Evolutionary conservation across 2,329 filamentous ascomycete species (phyloP), one percentile per base, ranked within the genome.

Genomic region (Aureobasidium vineae): DNA sequence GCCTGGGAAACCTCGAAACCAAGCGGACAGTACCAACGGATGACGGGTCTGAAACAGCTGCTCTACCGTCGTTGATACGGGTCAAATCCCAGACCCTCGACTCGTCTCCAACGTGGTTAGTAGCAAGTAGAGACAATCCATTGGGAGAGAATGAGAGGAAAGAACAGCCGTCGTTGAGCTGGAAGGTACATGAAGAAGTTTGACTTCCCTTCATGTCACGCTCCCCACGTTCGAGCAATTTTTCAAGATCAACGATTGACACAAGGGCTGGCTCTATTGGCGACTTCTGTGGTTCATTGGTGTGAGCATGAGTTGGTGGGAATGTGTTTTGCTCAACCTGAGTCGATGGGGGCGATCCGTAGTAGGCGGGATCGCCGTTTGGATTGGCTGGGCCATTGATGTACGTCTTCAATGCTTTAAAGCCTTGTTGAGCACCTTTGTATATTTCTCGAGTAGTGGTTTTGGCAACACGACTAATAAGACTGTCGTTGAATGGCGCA

Each of bases 1-100:
- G 90, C 47, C 95, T 88, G 23, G 91, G 91, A 74, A 96, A 97
- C 68, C 93, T 88, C 8, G 92, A 91, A 38, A 97, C 90, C 38
- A 70, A 8, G 3, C 64, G 54, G 8, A 66, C 59, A 33, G 47
- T 38, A 15, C 57, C 47, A 85, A 84, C 0, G 85, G 83, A 26
- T 15, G 50, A 56, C 8, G 57, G 40, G 28, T 57, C 50, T 2
- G 45, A 53, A 19, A 61, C 47, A 23, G 33, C 56, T 31, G 69
- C 70, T 67, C 74, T 77, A 47, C 80, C 82, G 47, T 83, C 82
- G 16, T 78, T 81, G 53, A 81, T 77, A n/a, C 80, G 77, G 78
- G 91, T 85, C 66, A 95, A 77, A 75, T 94, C 90, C 91, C 91
- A 95, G 0, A 94, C 86, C 8, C 87, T 90, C 73, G 92, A 89